Conservation (phyloP, 768 basidiomycete genomes). For the Psilocybe tampanensis region DNA sequence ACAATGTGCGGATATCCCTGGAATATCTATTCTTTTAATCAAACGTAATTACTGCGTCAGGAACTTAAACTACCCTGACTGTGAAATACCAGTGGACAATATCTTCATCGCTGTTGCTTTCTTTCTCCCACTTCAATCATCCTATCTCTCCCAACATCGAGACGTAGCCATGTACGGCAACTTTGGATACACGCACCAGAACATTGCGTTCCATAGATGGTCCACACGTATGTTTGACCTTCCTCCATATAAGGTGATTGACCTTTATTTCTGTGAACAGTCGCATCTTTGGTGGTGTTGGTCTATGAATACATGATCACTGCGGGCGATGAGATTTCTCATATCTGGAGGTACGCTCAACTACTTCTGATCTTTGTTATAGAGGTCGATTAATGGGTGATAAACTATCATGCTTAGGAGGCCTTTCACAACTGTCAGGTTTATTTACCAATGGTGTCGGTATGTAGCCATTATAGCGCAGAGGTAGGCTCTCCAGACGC, state of each 20-base stretch:
- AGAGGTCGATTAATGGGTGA: neutral
- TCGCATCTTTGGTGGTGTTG: neutral
- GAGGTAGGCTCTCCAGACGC: neutral
- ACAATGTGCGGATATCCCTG: no score
- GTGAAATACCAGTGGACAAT: no score
- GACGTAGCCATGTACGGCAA: no score
- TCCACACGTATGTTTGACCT: neutral
- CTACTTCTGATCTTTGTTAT: neutral
- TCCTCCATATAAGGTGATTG: no score
- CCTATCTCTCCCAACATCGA: no score
- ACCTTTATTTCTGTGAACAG: no score
- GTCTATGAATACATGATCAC: slow-evolving; percentile 1
- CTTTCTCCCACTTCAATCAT: no score
- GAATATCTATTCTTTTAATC: no score
- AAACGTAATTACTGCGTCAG: no score
- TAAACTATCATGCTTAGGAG: neutral
- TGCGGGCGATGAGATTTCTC: neutral
- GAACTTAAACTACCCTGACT: no score
- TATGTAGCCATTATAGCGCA: neutral
- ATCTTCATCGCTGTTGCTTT: no score
- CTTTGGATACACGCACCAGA: neutral
- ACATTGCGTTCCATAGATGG: neutral
- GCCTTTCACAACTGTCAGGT: neutral
- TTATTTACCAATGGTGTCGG: neutral
- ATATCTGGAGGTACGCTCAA: slow-evolving; percentile 4